A percentile compares a stretch with the other conserved stretches of the same genome.
Evolutionary conservation across 139 green algal genomes (phyloP).

Genomic region (Zygnema circumcarinatum): DNA sequence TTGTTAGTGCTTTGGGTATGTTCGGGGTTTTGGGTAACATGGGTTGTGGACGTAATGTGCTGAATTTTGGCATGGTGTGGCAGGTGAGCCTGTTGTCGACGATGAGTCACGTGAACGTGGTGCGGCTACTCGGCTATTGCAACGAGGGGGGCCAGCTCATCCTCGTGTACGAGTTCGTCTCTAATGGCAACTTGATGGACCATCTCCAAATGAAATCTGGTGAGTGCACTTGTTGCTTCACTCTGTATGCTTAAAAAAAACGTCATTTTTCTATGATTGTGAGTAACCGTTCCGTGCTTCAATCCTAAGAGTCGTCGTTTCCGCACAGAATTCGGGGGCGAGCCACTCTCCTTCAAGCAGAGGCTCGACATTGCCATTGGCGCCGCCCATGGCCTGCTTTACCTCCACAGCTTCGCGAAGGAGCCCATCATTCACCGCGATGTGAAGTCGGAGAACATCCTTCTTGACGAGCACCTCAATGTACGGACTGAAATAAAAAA

Average conservation of each 20-base stretch:
- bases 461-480: constrained; percentile 24
- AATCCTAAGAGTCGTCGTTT: neutral
- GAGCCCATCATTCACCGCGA: constrained; percentile 53
- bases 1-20: too few relatives aligned
- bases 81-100: constrained; percentile 18
- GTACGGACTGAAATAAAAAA: too few relatives aligned
- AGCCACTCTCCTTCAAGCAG: constrained; percentile 35
- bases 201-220: constrained; percentile 27
- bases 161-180: constrained; percentile 46
- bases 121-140: constrained; percentile 46
- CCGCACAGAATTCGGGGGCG: neutral
- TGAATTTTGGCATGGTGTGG: too few relatives aligned
- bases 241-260: neutral
- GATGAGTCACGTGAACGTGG: constrained; percentile 30
- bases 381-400: constrained; percentile 24
- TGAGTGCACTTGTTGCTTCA: neutral
- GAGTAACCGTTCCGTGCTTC: neutral
- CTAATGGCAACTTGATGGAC: constrained; percentile 41
- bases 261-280: neutral
- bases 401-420: constrained; percentile 41
- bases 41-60: too few relatives aligned
- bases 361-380: constrained; percentile 44
- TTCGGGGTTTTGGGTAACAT: too few relatives aligned
- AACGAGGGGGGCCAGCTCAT: constrained; percentile 34
- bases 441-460: constrained; percentile 54